Base-by-base conservation (phyloP, 768 basidiomycete genomes). In the Tylopilus cervinicoccineus region DNA sequence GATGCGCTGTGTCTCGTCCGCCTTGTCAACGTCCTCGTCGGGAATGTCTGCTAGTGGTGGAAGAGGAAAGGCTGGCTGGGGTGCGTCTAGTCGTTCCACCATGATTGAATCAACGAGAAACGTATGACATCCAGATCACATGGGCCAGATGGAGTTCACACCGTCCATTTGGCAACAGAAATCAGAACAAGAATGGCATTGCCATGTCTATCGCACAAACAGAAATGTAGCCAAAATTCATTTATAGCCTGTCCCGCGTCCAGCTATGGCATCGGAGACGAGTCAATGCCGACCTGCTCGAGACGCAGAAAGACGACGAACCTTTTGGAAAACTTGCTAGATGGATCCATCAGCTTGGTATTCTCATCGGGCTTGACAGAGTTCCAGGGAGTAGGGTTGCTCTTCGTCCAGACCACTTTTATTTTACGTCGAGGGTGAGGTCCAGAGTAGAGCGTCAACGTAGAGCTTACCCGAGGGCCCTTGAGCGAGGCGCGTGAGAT, bases 321-420 rank as follows among this genome's bases (percentile, higher is more conserved):
- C 89, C 75, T 80, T 73, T 82, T 85, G 8, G 84, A 76, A 57
- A 91, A 89, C 57, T 80, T 84, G 63, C 86, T 82, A 71, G 84
- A 81, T 32, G 88, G 78, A 37, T 76, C 65, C 63, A 81, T 59
- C 51, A 92, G 37, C 70, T 92, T 92, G 45, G 78, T 87, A 55
- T 79, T 79, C 68, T 93, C 82, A 60, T 84, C 75, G 32, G 76
- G 82, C 64, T 87, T 76, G 63, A 93, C 77, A 48, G 79, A 76
- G 70, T 89, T 88, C 88, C 88, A 93, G n/a, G 92, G 92, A 19
- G 83, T 83, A 29, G 90, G 90, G 76, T 94, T 93, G 65, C 61
- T 65, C 66, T 71, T 78, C 58, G 81, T 76, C 82, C 81, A 83
- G 48, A 82, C 65, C 47, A 81, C 79, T 80, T 48, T 34, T 17